phyloP scores from a whole-genome alignment of 176 grass and related monocot species.

The Pontederia paniculata region DNA sequence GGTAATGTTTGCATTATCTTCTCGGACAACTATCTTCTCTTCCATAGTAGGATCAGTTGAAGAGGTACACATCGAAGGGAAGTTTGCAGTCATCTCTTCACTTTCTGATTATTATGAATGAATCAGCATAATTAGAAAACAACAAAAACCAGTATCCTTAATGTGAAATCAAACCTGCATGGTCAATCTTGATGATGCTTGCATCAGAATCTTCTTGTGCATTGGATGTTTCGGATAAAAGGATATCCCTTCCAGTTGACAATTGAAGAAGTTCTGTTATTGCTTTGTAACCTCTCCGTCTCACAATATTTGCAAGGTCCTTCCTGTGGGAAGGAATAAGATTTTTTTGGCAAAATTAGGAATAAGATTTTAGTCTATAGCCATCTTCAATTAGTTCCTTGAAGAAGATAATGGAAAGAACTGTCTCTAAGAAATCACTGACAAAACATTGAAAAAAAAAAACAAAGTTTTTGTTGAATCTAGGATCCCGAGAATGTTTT shows the following conservation, averaged over 20 bases:
- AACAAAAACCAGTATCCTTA: not conserved
- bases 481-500: no score
- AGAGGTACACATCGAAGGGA: not conserved
- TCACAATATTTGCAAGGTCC: slow-evolving; percentile 31
- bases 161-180: not conserved
- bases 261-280: slow-evolving; percentile 11
- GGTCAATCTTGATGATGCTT: not conserved
- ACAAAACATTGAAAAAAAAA: no score
- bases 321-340: slow-evolving; percentile 19
- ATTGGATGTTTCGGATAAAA: not conserved
- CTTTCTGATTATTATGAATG: slow-evolving; percentile 2
- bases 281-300: slow-evolving; percentile 28
- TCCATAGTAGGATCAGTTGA: not conserved
- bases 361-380: not conserved
- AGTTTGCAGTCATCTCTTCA: not conserved
- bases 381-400: not conserved
- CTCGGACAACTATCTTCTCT: not conserved
- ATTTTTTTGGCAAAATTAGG: slow-evolving; percentile 7
- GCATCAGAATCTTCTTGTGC: not conserved
- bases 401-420: no score
- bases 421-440: no score
- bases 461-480: no score
- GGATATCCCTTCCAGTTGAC: slow-evolving; percentile 10
- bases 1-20: not conserved
- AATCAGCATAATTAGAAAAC: not conserved